Conservation (phyloP, 2,329 filamentous ascomycete species). For the Arthrobotrys sinensis region DNA sequence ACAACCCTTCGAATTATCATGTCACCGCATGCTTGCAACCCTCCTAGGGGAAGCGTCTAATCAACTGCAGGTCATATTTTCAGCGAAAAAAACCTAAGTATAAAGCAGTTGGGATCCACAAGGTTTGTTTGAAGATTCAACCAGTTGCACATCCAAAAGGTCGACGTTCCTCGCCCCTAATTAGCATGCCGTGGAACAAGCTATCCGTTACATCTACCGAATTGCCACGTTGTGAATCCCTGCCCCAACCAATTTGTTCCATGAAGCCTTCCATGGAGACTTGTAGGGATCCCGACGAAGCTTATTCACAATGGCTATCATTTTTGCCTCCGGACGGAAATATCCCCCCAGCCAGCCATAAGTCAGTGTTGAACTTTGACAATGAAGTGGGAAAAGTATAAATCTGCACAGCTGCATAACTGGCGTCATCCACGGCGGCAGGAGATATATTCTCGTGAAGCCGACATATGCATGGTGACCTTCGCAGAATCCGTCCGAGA, state of each 20-base stretch:
- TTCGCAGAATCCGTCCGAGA: conserved; percentile 16
- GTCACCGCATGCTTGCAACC: conserved; percentile 14
- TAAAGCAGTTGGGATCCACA: conserved; percentile 18
- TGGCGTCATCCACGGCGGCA: conserved; percentile 26
- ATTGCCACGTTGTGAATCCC: conserved; percentile 56
- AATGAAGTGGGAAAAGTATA: neutral
- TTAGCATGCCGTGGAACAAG: conserved; percentile 35
- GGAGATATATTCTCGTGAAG: conserved; percentile 6
- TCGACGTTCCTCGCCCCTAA: conserved; percentile 23
- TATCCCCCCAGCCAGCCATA: conserved; percentile 1
- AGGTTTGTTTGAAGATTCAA: conserved; percentile 29
- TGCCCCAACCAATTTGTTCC: conserved; percentile 37
- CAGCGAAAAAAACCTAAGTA: neutral
- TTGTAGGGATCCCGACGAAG: conserved; percentile 42
- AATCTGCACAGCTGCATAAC: conserved; percentile 11
- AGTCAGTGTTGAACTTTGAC: neutral
- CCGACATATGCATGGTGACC: conserved; percentile 18
- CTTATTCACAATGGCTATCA: conserved; percentile 32
- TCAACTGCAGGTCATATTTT: neutral
- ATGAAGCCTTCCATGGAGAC: conserved; percentile 30
- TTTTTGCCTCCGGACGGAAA: neutral
- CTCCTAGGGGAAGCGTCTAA: neutral
- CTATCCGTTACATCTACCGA: conserved; percentile 42
- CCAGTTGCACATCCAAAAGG: neutral
- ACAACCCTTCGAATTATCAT: neutral